These are phyloP conservation scores for Rubroshorea leprosula DNA, from an alignment of 345 rosid genomes.

Conservation along the genomic window DNA sequence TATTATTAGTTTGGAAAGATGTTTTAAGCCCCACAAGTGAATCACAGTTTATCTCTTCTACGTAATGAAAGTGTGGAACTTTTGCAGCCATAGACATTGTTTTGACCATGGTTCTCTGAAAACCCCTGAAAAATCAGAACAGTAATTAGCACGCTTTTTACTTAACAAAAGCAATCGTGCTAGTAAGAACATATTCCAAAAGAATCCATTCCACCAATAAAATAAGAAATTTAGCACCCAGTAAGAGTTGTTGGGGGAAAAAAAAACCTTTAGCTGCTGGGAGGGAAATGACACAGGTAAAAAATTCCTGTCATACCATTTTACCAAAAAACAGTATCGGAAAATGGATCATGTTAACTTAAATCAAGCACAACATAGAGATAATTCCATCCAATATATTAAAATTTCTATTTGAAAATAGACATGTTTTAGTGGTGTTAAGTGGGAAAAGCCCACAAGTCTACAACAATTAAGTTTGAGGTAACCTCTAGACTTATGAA, in stretches of 20 bases:
- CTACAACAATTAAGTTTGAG: too few species aligned
- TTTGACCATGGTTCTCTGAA: slow-evolving; percentile 82
- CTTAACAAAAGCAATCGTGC: background rate
- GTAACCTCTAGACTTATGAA: too few species aligned
- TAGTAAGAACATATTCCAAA: too few species aligned
- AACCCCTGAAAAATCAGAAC: slow-evolving; percentile 53
- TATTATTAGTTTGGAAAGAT: slow-evolving; percentile 59
- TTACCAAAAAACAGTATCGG: background rate
- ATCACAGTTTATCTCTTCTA: slow-evolving; percentile 84
- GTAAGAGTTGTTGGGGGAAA: too few species aligned
- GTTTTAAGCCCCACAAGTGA: slow-evolving; percentile 68
- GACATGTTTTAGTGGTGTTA: background rate
- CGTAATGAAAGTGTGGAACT: slow-evolving; percentile 92
- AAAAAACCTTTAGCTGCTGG: too few species aligned
- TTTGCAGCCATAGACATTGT: slow-evolving; percentile 89
- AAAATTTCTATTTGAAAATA: background rate
- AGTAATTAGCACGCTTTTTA: background rate
- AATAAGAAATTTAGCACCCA: too few species aligned
- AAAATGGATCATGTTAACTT: background rate
- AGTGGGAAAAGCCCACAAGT: background rate
- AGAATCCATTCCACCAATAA: too few species aligned
- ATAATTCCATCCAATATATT: background rate
- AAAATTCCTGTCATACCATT: background rate
- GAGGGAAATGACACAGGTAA: background rate
- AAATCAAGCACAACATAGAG: background rate